Evolutionary conservation across 306 rosid species (phyloP), one percentile per base, ranked within the genome.

Genomic region (Rosa multiflora): DNA sequence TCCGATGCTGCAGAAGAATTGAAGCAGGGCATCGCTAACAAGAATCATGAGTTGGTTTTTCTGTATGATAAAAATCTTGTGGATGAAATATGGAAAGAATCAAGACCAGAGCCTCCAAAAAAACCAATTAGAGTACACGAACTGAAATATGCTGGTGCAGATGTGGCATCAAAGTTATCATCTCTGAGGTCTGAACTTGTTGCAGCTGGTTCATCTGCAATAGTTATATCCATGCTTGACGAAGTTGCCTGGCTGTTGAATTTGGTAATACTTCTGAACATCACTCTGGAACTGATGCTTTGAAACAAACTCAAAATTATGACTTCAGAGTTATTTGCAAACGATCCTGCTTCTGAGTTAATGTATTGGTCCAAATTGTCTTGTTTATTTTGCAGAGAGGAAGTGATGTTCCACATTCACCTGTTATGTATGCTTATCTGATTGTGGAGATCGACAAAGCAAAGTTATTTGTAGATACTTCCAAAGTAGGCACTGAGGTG

Each of bases 181-280:
- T 84, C 89, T 81, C 63, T 95, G 86, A 94, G 97, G 81, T 86
- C 90, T 53, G 97, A 91, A 83, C 95, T 92, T 80, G 78, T 26
- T 6, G 79, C 68, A 75, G 81, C 91, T 82, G 98, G 90, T 82
- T 86, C 99, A 76, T 87, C 99, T 62, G 98, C 97, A 44, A 92
- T 95, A 73, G 80, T 91, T 39, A 81, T 95, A 80, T 92, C 98
- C 44, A 88, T 87, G 94, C 99, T 95, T 14, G 99, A 95, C 88
- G 97, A 95, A 88, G 79, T 95, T 78, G 99, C 99, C 32, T 95
- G 99, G 99, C 74, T 95, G 77, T 84, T 92, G 88, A 95, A 95
- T 91, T 81, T 92, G 99, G 99, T 95, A 95, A 75, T 80, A 55
- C 75, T 62, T 80, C 76, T 80, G 67, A 69, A 49, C 42, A 15